Base-by-base conservation (phyloP, 148 eudicot species). In the Vaccinium corymbosum region DNA sequence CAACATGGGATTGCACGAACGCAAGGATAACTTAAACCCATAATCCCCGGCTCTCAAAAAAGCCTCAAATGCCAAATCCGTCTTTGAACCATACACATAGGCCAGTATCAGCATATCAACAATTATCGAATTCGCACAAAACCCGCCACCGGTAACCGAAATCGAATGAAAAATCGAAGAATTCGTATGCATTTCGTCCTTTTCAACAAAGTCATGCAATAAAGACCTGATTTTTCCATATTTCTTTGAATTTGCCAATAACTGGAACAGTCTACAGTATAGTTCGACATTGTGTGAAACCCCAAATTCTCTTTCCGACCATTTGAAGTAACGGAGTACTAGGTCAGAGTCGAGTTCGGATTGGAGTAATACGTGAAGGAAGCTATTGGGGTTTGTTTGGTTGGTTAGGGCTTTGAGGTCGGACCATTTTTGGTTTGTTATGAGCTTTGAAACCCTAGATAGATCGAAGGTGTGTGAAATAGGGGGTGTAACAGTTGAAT, bases 21-120 rank as follows among this genome's bases (percentile, higher is more conserved):
- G 29, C 38, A 81, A 56, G 0, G 96, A 93, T 22, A 93, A 66
- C 91, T 84, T 93, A 84, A 90, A 91, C 86, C 89, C 94, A 85
- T 93, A 94, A 85, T 92, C 89, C 84, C 95, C 91, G 17, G 92
- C 95, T 83, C 96, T 89, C 83, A 86, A 83, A 86, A 92, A 91
- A 7, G 89, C 94, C 85, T 92, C 96, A 35, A 91, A 51, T 0
- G 91, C 95, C 84, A 91, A 83, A 81, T 85, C 94, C 57, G 86
- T 57, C 75, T 89, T 88, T 15, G 27, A 78, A 89, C 84, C 86
- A 42, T 42, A 64, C 83, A 90, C 91, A 86, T 84, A 92, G 6
- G 90, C 85, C 53, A 86, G 85, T 19, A 93, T 81, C 84, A 94
- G 83, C 92, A 92, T 88, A 84, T 93, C 98, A 77, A 90, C 87